Base-by-base conservation (phyloP, 257 asterid species). In the Scutellaria baicalensis region DNA sequence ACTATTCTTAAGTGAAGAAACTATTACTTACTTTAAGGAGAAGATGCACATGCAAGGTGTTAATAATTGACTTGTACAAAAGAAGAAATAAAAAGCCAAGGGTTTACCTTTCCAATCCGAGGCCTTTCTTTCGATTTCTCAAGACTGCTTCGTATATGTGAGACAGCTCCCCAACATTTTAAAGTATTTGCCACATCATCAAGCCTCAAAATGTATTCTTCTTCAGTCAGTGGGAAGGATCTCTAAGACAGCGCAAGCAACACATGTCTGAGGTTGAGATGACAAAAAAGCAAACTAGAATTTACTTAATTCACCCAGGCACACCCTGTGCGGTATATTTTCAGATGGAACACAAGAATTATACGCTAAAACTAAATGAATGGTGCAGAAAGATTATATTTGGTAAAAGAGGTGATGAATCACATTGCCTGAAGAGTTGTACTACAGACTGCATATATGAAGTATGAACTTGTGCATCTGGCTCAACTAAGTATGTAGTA, bases 161-260 rank as follows among this genome's bases (percentile, higher is more conserved):
- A 93, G 75, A 93, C 99, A 33, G 99, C 99, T 82, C 99, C 99
- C 99, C 97, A 93, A 57, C 97, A 89, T 82, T 81, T 93, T 71
- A 93, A 82, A 47, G 82, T 84, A 81, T 91, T 93, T 20, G 97
- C 97, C 72, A 91, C 97, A 59, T 89, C 91, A 76, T 93, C 99
- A 16, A 93, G 99, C 87, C 99, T 84, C 79, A 86, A 73, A 49
- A 93, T 79, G 79, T 93, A 93, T 86, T 93, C 99, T 84, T 91
- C 97, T 78, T 93, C 97, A 45, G 91, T 93, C 64, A 93, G 79
- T 12, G 97, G 97, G 70, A 93, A 93, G 3, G 96, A 91, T 80
- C 95, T 86, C 97, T 91, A 72, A 57, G 67, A 78, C 66, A 74
- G 55, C 43, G 59, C 67, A 71, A 59, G 58, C 64, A 50, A 68